Conservation (phyloP, 352 stramenopile genomes). For the Pythium aquatile region DNA sequence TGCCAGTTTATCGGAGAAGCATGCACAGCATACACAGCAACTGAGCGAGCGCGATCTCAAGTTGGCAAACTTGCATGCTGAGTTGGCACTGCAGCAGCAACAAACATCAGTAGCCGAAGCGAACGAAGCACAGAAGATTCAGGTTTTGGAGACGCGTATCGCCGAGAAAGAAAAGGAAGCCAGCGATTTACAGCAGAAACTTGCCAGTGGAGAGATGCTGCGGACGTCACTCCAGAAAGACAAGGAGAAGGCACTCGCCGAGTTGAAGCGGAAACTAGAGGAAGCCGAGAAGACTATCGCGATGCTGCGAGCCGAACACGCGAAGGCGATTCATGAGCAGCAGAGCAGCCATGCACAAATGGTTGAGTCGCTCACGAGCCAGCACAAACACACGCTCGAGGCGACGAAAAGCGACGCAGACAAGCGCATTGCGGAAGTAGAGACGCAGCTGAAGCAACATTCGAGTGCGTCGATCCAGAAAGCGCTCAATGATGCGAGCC, state of each 20-base stretch:
- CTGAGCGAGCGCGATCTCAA: conserved; percentile 38
- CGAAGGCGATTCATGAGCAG: conserved; percentile 25
- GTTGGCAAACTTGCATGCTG: conserved; percentile 32
- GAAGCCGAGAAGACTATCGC: conserved; percentile 9
- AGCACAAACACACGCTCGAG: conserved; percentile 29
- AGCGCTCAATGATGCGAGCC: conserved; percentile 27
- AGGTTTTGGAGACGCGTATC: conserved; percentile 24
- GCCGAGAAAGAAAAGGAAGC: conserved; percentile 21
- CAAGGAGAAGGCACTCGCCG: conserved; percentile 18
- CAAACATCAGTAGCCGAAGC: conserved; percentile 30
- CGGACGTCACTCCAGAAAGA: conserved; percentile 19
- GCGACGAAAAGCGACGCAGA: conserved; percentile 2
- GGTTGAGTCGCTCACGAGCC: not conserved
- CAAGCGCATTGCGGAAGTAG: conserved; percentile 5
- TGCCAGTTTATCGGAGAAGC: conserved; percentile 36
- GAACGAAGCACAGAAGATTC: conserved; percentile 19
- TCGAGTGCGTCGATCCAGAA: conserved; percentile 27
- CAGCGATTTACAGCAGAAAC: conserved; percentile 16
- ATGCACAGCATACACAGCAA: conserved; percentile 37
- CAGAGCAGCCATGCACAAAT: conserved; percentile 7
- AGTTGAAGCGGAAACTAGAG: conserved; percentile 15
- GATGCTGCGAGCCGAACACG: conserved; percentile 22
- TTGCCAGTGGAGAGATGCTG: conserved; percentile 23
- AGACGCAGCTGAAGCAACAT: conserved; percentile 15
- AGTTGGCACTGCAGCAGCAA: conserved; percentile 29